Base-by-base conservation (phyloP, 768 basidiomycete genomes). In the Pulveroboletus sp. region DNA sequence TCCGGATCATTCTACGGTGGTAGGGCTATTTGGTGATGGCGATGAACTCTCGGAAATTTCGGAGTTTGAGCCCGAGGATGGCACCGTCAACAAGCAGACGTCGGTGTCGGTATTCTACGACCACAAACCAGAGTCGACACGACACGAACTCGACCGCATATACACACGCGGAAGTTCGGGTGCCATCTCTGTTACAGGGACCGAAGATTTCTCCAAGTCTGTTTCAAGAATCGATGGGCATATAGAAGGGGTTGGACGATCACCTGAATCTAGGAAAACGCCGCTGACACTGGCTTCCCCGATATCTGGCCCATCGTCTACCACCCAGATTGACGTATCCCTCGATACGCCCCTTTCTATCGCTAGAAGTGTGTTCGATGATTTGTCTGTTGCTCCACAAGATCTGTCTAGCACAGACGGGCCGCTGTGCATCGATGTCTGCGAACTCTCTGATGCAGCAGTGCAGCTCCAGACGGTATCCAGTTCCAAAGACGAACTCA, bases 11-110 rank as follows among this genome's bases (percentile, higher is more conserved):
- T 59, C 31, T 14, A 43, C 35, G 3, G 14, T 13, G 27, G 23
- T 10, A 11, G 37, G 11, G 14, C 38, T 51, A n/a, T 58, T 60
- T 52, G 59, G 49, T 17, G 50, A 46, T 43, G 31, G 36, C 40
- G 59, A 68, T 21, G 62, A 61, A 20, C 47, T 65, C 23, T 71
- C 70, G 23, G 67, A 72, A 40, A 56, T 71, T 49, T 71, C 70
- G 16, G 62, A 69, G 33, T 56, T 65, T 39, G 61, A 61, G 44
- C 17, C 42, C 10, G 49, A 65, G 34, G 11, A 34, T 17, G 29
- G 33, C 23, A 10, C 10, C 7, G 4, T 36, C 20, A 33, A 27
- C 27, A 37, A 46, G 17, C 41, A 13, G 20, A 11, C 6, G 24
- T 32, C n/a, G 11, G 45, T n/a, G 38, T 40, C 52, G 34, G 5